Percentiles rank a stretch among this genome's conserved stretches.
phyloP scores from a whole-genome alignment of 2,329 filamentous ascomycete species.

The Penicillium sp. region DNA sequence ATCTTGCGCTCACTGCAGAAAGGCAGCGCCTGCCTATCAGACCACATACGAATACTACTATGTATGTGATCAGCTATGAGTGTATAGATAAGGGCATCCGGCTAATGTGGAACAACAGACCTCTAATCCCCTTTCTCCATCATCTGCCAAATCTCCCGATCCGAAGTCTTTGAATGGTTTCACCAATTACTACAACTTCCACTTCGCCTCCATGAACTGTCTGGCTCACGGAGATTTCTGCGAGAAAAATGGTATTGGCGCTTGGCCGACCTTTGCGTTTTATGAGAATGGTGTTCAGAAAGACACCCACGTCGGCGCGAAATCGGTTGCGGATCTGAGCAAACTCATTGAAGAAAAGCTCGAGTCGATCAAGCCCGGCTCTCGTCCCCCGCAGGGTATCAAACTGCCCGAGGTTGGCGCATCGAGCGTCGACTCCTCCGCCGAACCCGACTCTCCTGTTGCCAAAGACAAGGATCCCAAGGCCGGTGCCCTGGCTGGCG shows the following conservation, averaged over 20 bases:
- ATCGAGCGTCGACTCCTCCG: constrained; percentile 48
- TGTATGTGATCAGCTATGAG: constrained; percentile 30
- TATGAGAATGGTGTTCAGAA: constrained; percentile 75
- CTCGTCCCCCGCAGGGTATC: constrained; percentile 67
- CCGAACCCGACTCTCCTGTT: constrained; percentile 38
- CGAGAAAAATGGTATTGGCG: constrained; percentile 63
- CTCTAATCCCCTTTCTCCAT: constrained; percentile 66
- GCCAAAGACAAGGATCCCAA: constrained; percentile 48
- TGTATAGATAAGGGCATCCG: background rate
- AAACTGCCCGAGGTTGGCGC: constrained; percentile 72
- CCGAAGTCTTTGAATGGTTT: constrained; percentile 65
- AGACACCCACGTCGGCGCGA: constrained; percentile 66
- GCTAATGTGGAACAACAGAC: constrained; percentile 56
- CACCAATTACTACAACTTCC: constrained; percentile 81
- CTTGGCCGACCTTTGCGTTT: constrained; percentile 75
- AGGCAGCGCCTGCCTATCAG: constrained; percentile 82
- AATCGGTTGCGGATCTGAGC: constrained; percentile 67
- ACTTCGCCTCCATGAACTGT: constrained; percentile 85
- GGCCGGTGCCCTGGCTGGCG: constrained; percentile 40
- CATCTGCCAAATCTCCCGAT: constrained; percentile 53
- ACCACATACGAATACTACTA: constrained; percentile 93
- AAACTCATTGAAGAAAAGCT: constrained; percentile 73
- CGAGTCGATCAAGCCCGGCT: constrained; percentile 77
- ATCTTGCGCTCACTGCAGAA: constrained; percentile 68
- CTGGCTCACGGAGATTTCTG: constrained; percentile 80